phyloP scores from a whole-genome alignment of 805 yeast genomes.

The Wickerhamiella slavikovae region DNA sequence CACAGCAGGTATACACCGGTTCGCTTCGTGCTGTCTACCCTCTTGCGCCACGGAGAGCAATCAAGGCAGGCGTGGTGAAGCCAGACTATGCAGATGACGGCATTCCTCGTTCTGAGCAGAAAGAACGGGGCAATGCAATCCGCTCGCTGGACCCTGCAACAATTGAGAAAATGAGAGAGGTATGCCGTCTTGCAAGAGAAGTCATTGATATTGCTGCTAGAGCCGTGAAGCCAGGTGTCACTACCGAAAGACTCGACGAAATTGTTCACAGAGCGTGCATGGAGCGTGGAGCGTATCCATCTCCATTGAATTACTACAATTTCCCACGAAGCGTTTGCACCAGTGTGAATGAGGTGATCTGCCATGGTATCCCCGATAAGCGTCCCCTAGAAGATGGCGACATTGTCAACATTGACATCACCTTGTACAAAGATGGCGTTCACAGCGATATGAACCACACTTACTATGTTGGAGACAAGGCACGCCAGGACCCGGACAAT shows the following conservation, averaged over 20 bases:
- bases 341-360: constrained; percentile 82
- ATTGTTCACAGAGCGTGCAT: constrained; percentile 76
- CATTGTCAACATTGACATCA: constrained; percentile 75
- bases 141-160: constrained; percentile 44
- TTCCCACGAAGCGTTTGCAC: constrained; percentile 87
- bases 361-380: constrained; percentile 95
- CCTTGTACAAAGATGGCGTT: constrained; percentile 67
- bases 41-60: constrained; percentile 41
- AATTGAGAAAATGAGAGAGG: constrained; percentile 52
- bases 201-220: constrained; percentile 79
- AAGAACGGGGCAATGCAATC: constrained; percentile 34
- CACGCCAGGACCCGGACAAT: constrained; percentile 55
- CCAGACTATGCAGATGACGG: constrained; percentile 83
- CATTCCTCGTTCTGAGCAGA: constrained; percentile 56
- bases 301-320: constrained; percentile 84
- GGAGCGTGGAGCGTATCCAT: constrained; percentile 80
- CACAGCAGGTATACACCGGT: constrained; percentile 57
- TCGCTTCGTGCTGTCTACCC: constrained; percentile 63
- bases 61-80: constrained; percentile 47
- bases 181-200: constrained; percentile 63
- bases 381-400: constrained; percentile 81
- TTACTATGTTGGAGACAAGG: constrained; percentile 84
- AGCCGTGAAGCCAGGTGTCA: constrained; percentile 65
- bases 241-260: constrained; percentile 80
- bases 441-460: constrained; percentile 95